A percentile compares a stretch with the other conserved stretches of the same genome.
phyloP scores from a whole-genome alignment of 2,329 filamentous ascomycete species.

The Fusarium sp. region DNA sequence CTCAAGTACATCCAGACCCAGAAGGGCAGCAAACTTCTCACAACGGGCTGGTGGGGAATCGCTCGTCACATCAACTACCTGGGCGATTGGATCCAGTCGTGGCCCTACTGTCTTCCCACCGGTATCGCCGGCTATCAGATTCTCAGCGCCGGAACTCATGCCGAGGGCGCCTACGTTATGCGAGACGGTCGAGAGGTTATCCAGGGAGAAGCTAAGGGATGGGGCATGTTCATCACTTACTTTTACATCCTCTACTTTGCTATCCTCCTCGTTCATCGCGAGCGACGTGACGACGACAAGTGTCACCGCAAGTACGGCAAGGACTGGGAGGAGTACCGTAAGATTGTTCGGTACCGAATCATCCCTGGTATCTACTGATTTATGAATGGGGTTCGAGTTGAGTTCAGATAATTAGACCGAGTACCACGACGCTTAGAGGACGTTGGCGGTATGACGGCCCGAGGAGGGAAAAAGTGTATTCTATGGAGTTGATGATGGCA shows the following conservation, averaged over 20 bases:
- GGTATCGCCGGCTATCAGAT: conserved; percentile 85
- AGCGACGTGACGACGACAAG: conserved; percentile 89
- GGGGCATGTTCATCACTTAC: conserved; percentile 90
- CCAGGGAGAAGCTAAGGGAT: conserved; percentile 79
- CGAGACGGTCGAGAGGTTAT: conserved; percentile 73
- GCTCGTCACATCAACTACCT: conserved; percentile 96
- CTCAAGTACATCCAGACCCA: conserved; percentile 89
- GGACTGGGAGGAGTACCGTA: conserved; percentile 91
- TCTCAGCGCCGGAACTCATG: conserved; percentile 64
- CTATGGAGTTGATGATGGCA: conserved; percentile 19
- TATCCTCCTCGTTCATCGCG: conserved; percentile 85
- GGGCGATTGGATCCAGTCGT: conserved; percentile 94
- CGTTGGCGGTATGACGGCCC: background rate
- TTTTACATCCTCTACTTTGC: conserved; percentile 96
- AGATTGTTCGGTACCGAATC: conserved; percentile 83
- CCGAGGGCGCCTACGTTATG: conserved; percentile 66
- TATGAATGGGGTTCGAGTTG: background rate
- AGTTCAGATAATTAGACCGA: background rate
- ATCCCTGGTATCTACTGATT: conserved; percentile 84
- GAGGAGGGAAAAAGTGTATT: background rate
- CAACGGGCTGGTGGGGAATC: conserved; percentile 92
- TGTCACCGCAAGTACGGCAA: conserved; percentile 90
- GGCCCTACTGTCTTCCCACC: conserved; percentile 90
- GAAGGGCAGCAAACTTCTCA: conserved; percentile 82
- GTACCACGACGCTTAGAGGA: background rate